Base-by-base conservation (phyloP, 331 rosid species). In the Rhamnella rubrinervis region DNA sequence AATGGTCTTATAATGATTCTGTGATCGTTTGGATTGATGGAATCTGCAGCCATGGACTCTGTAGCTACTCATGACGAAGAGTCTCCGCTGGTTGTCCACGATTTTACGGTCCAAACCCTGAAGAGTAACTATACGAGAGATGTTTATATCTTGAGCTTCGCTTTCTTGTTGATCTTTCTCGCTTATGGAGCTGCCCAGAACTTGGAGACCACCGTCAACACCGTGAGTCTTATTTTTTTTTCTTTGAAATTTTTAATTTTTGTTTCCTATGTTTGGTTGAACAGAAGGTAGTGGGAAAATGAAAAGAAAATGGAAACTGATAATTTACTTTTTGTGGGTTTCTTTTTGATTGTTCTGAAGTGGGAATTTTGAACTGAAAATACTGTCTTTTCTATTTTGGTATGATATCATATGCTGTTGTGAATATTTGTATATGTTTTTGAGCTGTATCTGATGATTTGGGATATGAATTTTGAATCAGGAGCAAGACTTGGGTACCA, bases 121-220 rank as follows among this genome's bases (percentile, higher is more conserved):
- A 73, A 51, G 73, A 83, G 35, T 31, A 31, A 74, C 59, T 67
- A 74, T 67, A 47, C 87, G 4, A 82, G 77, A 73, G 95, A 93
- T 71, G 85, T 88, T 83, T 90, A 88, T 55, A 70, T 89, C 51
- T 65, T 93, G 56, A 87, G 97, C 73, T 68, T 67, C 20, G 81
- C 96, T 9, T 93, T 89, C 79, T 83, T 93, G 41, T 74, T 88
- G 73, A 81, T 93, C 56, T 93, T 93, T 69, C 85, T 91, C 3
- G 92, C 98, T 31, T 93, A 82, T 59, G 98, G 98, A 14, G 97
- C 98, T 23, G 97, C 92, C 12, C 97, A 91, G 78, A 93, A 93
- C 67, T 73, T 93, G 38, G 91, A 93, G 83, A 93, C 92, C 65
- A 85, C 96, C 26, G 70, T 93, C 70, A 87, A 89, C 80, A 93